Evolutionary conservation across 2,329 filamentous ascomycete species (phyloP), one percentile per base, ranked within the genome.

Genomic region (Malbranchea cinnamomea): DNA sequence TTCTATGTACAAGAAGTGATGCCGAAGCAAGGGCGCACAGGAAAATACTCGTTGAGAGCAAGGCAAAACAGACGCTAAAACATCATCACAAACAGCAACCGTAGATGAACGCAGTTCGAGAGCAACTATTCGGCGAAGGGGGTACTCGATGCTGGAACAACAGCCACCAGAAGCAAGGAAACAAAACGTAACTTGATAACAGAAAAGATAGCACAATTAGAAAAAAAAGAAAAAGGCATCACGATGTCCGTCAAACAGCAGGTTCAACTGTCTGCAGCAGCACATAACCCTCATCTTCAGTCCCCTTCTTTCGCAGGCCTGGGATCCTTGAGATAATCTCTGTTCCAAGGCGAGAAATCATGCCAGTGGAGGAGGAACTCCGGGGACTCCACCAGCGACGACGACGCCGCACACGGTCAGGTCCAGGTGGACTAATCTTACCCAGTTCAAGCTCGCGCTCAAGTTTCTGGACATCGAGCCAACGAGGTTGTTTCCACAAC

Each of bases 401-500:
- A 29, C 41, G 41, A 14, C 37, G 34, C 15, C 29, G 12, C n/a
- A n/a, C n/a, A 35, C 43, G 39, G 11, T 31, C 28, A 10, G 36
- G 28, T 13, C 33, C 33, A 17, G 30, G 32, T 31, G 37, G 29
- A 26, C 37, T 36, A 17, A 52, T 37, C 10, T 38, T 25, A 12
- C 47, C 47, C 20, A 43, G 41, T n/a, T 43, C 39, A 14, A 64
- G 62, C 32, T 68, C 68, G 41, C 67, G 65, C 41, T 78, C 72
- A 18, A 78, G 59, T 9, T 64, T 61, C 5, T 69, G 68, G 40
- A 79, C 71, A 26, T 81, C 71, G 80, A 95, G 87, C 84, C 84
- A 95, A 17, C 58, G 57, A 0, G 89, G 89, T 10, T 85, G 65
- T 38, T 63, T 71, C 85, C 87, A 95, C 50, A 82, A 75, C 51